Evolutionary conservation across 23 red algal species (phyloP).

Genomic region (Gracilaria gracilis): DNA sequence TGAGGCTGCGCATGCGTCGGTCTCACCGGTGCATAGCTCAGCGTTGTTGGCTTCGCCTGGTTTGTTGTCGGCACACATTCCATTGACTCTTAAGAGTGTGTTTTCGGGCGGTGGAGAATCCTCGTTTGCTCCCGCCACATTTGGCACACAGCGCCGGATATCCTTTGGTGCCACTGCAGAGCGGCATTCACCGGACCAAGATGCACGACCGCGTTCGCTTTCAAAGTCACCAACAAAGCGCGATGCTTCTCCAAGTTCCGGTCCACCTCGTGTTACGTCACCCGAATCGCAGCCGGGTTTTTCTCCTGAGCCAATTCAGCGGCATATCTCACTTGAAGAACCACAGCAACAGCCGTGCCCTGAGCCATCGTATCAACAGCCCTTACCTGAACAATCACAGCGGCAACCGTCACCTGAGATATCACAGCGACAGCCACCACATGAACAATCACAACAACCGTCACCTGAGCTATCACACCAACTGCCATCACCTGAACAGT

Average conservation of each 20-base stretch:
- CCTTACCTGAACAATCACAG: background rate
- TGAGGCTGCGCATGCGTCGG: background rate
- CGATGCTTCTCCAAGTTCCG: background rate
- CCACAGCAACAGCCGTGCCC: background rate
- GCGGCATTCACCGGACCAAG: background rate
- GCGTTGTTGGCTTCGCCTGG: conserved; percentile 30
- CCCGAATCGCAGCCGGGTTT: background rate
- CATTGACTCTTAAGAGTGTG: conserved; percentile 11
- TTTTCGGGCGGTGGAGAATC: background rate
- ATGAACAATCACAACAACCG: background rate
- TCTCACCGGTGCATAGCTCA: background rate
- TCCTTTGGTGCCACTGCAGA: background rate
- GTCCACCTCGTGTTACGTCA: background rate
- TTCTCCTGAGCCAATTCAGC: background rate
- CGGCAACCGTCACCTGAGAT: background rate
- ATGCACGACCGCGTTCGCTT: background rate
- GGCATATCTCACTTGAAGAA: background rate
- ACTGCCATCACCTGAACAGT: background rate
- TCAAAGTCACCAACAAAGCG: background rate
- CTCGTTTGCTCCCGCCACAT: background rate
- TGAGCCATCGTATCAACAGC: background rate
- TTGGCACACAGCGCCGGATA: conserved; percentile 9
- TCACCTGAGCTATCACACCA: background rate
- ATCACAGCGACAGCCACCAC: background rate
- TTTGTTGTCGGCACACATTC: conserved; percentile 18